Evolutionary conservation across 2,329 filamentous ascomycete species (phyloP), one percentile per base, ranked within the genome.

Genomic region (Pseudogymnoascus sp.): DNA sequence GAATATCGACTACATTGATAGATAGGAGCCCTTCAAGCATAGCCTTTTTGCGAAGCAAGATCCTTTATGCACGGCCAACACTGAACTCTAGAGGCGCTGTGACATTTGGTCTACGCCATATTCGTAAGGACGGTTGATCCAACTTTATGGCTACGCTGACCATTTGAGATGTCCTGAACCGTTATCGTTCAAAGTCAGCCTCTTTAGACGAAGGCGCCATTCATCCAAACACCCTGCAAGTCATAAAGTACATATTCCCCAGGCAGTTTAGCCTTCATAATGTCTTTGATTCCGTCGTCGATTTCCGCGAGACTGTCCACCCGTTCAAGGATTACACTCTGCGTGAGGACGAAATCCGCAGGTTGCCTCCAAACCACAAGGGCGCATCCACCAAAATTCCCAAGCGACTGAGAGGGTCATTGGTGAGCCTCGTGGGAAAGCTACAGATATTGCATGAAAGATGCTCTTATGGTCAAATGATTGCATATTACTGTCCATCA

Each of bases 201-300:
- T 37, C 2, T 62, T 16, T 54, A 3, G 43, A 41, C 48, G 36
- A 25, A 16, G 48, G 14, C 65, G 75, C 43, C 67, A 77, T 39
- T 77, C 83, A 69, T 71, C 79, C 76, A 11, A 83, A 88, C 67
- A 90, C 86, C 0, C 72, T 86, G 10, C 90, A 89, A 69, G 77
- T 96, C 19, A 85, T 96, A 83, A 95, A 93, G 80, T 93, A 98
- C 75, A 87, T 99, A 1, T 99, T 99, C 70, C 95, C 95, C 34
- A 83, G 88, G 10, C 93, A 98, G 71, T 98, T 96, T 72, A 85
- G 85, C 13, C 79, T 99, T 3, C 92, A 96, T 72, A 99, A 98
- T 75, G 92, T 89, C n/a, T 97, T 98, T 73, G 92, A 87, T 0
- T 90, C 87, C 4, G 77, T 79, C 3, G 81, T 89, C 14, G 83